A percentile compares a stretch with the other conserved stretches of the same genome.
Evolutionary conservation across 108 stramenopile genomes (phyloP).

Genomic region (Chaetoceros tenuissimus): DNA sequence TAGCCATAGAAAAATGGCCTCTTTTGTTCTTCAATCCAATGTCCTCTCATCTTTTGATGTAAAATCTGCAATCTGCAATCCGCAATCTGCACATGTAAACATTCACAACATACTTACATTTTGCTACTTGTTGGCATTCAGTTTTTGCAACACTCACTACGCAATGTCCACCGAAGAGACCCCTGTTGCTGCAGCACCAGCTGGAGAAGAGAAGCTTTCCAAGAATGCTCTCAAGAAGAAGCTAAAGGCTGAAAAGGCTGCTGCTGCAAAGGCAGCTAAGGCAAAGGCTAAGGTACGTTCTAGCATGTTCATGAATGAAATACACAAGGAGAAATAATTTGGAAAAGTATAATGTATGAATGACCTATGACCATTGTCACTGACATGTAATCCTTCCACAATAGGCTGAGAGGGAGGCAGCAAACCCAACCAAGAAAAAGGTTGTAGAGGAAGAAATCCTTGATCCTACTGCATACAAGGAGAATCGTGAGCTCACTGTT

Average conservation of each 20-base stretch:
- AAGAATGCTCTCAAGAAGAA: slow-evolving; percentile 71
- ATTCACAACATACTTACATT: too few species aligned
- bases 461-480: slow-evolving; percentile 92
- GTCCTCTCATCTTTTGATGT: too few species aligned
- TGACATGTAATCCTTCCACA: neutral
- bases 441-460: slow-evolving; percentile 75
- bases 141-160: too few species aligned
- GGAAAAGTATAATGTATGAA: slow-evolving; percentile 7
- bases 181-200: slow-evolving; percentile 11
- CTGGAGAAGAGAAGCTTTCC: slow-evolving; percentile 28
- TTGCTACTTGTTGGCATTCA: too few species aligned
- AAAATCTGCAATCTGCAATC: too few species aligned
- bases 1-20: too few species aligned
- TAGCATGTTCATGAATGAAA: neutral
- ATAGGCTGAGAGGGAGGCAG: slow-evolving; percentile 49
- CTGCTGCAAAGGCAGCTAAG: slow-evolving; percentile 31
- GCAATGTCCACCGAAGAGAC: slow-evolving; percentile 21
- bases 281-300: slow-evolving; percentile 13
- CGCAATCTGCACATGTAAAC: too few species aligned
- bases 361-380: neutral
- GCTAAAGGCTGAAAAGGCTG: slow-evolving; percentile 61
- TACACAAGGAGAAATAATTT: slow-evolving; percentile 1
- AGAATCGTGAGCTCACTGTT: slow-evolving; percentile 78
- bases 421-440: slow-evolving; percentile 7
- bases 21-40: too few species aligned